Percentiles rank a stretch among this genome's conserved stretches.
phyloP scores from a whole-genome alignment of 768 basidiomycete species.

The Fomitopsis pulvina region DNA sequence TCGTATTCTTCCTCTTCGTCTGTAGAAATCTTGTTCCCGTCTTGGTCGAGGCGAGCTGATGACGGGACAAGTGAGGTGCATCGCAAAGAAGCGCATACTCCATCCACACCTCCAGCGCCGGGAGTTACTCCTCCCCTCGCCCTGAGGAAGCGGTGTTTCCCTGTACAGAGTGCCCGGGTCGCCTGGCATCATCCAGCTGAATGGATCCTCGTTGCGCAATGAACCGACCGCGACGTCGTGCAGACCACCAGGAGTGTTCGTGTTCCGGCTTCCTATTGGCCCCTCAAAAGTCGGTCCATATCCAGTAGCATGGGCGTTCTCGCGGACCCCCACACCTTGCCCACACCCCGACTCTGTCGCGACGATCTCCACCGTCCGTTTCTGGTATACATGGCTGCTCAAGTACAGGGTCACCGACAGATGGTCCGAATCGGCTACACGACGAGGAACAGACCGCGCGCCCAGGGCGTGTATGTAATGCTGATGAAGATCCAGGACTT shows the following conservation, averaged over 20 bases:
- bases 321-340: no score
- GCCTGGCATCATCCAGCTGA: conserved; percentile 2
- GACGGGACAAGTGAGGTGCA: no score
- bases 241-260: neutral
- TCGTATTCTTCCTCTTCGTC: conserved; percentile 60
- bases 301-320: neutral
- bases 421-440: no score
- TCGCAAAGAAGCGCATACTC: neutral
- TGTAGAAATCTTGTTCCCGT: conserved; percentile 58
- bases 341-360: neutral
- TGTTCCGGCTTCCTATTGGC: neutral
- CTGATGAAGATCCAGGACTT: no score
- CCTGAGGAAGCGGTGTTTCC: no score
- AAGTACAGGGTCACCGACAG: no score
- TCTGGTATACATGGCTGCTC: no score
- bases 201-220: conserved; percentile 4
- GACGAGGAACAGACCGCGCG: no score
- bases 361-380: no score
- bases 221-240: conserved; percentile 3
- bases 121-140: no score
- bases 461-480: no score
- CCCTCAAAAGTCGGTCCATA: neutral
- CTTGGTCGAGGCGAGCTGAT: conserved; percentile 35
- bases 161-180: no score
- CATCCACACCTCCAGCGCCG: neutral